Conservation (phyloP, 495 filamentous ascomycete genomes). For the Viridothelium virens region DNA sequence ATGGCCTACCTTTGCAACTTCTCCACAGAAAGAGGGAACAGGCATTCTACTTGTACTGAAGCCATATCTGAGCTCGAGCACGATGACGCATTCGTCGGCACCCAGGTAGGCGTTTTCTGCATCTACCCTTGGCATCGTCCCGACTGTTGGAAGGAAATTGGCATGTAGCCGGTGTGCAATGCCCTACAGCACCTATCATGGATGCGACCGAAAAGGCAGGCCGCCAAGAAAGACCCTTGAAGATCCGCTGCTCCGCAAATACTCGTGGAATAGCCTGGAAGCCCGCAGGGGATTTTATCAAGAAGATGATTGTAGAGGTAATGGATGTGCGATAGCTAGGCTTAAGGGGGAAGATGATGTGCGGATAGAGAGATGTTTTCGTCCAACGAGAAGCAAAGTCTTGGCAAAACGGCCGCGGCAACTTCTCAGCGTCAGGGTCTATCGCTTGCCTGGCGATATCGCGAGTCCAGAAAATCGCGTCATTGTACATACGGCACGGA, state of each 20-base stretch:
- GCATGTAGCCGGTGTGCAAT: not conserved
- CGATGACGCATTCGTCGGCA: not conserved
- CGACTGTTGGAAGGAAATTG: not conserved
- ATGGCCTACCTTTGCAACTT: not conserved
- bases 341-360: slow-evolving; percentile 1
- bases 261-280: not conserved
- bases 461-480: not conserved
- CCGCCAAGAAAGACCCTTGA: not conserved
- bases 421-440: not conserved
- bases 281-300: not conserved
- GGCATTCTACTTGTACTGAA: not conserved
- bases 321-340: not conserved
- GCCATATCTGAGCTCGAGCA: not conserved
- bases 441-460: not conserved
- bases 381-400: not conserved
- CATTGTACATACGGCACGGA: not conserved
- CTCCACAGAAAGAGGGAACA: not conserved
- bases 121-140: slow-evolving; percentile 2
- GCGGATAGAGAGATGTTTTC: not conserved
- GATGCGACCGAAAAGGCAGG: slow-evolving; percentile 4
- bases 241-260: not conserved
- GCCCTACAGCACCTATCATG: not conserved
- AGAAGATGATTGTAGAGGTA: not conserved
- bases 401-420: not conserved
- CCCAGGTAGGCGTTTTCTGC: not conserved